Base-by-base conservation (phyloP, 345 rosid species). In the Pugionium cornutum region DNA sequence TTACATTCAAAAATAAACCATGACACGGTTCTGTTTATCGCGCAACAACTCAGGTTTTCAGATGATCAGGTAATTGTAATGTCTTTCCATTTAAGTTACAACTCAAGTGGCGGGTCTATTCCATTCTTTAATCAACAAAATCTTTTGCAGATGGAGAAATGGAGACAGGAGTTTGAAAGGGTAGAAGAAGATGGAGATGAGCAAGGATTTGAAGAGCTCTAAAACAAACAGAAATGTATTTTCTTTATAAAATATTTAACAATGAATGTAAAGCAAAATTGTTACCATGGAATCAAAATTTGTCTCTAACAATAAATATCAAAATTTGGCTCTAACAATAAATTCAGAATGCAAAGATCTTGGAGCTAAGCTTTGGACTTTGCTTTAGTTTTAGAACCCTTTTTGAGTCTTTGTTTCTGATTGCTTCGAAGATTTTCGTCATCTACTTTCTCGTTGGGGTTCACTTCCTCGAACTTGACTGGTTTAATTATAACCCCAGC, bases 141-240 rank as follows among this genome's bases (percentile, higher is more conserved):
- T 18, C 51, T 59, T 2, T 40, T 52, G 49, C 77, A 87, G 97
- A 83, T 85, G 96, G 90, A 86, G 42, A 74, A 68, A 56, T 94
- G 99, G 96, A 88, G 94, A 75, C 79, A 65, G 76, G 95, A 83
- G 64, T 76, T 83, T 54, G 76, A 76, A 70, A 83, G 96, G 78
- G 72, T 86, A 0, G 97, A 89, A 57, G 97, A 89, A 64, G 98
- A 82, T 58, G 96, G 90, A 28, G 96, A 88, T 62, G 96, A 92
- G 81, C 91, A 89, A 58, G 98, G 97, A 39, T 92, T 92, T 59
- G 98, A 88, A 66, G 96, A 92, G 54, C 58, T 65, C 1, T 76
- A 31, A 58, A 30, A 27, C 6, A 45, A 37, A 66, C 48, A 46
- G 26, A 4, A 60, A 29, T 40, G 36, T 58, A 1, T 35, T 1